Percentiles rank a stretch among this genome's conserved stretches.
phyloP scores from a whole-genome alignment of 495 filamentous ascomycete genomes.

The Paragyromitra xinjiangensis region DNA sequence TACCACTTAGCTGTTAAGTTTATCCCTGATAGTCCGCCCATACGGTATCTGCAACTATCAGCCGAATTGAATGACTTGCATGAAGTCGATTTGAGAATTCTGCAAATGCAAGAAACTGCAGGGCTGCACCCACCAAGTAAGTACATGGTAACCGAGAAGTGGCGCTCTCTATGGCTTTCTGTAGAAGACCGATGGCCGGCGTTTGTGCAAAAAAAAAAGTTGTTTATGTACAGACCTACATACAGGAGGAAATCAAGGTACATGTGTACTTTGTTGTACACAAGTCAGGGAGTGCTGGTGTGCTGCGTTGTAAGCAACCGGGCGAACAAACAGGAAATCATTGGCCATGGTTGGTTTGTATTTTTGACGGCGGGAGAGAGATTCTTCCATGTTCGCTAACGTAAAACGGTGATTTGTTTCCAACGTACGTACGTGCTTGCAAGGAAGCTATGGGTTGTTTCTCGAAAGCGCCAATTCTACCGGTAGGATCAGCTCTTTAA shows the following conservation, averaged over 20 bases:
- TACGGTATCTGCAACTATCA: slow-evolving; percentile 45
- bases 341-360: slow-evolving; percentile 18
- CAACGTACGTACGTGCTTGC: slow-evolving; percentile 23
- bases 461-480: slow-evolving; percentile 33
- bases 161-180: slow-evolving; percentile 40
- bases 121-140: slow-evolving; percentile 44
- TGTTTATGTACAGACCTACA: slow-evolving; percentile 42
- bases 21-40: slow-evolving; percentile 37
- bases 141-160: slow-evolving; percentile 48
- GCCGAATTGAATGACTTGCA: slow-evolving; percentile 50
- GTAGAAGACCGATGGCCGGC: slow-evolving; percentile 39
- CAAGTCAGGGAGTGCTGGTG: slow-evolving; percentile 42
- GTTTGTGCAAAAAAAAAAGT: slow-evolving; percentile 27
- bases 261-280: slow-evolving; percentile 38
- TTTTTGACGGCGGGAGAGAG: slow-evolving; percentile 34
- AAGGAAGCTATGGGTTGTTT: slow-evolving; percentile 43
- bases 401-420: slow-evolving; percentile 41
- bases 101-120: slow-evolving; percentile 50
- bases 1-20: slow-evolving; percentile 32
- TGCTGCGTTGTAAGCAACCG: slow-evolving; percentile 36
- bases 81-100: slow-evolving; percentile 25
- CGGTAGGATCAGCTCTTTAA: slow-evolving; percentile 14
- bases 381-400: slow-evolving; percentile 37
- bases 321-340: slow-evolving; percentile 31
- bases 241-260: slow-evolving; percentile 26